Conservation (phyloP, 257 asterid species). For the Nicotiana benthamiana region DNA sequence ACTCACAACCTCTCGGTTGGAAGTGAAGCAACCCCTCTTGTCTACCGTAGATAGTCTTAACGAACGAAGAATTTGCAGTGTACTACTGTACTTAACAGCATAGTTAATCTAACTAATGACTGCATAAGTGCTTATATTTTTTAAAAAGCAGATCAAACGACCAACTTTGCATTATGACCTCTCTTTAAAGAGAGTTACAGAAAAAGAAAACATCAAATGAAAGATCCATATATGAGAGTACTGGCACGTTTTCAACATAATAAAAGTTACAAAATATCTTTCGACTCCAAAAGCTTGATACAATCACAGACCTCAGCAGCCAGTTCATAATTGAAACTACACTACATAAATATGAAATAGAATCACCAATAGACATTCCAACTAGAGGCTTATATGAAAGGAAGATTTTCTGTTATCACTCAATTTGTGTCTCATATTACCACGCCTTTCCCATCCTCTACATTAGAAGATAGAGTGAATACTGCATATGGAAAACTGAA, state of each 20-base stretch:
- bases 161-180: background rate
- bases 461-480: constrained; percentile 2
- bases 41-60: background rate
- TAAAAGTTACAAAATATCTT: background rate
- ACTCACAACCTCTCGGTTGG: too few relatives aligned
- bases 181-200: background rate
- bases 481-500: background rate
- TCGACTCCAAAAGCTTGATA: background rate
- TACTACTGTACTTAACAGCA: too few relatives aligned
- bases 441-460: background rate
- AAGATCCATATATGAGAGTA: background rate
- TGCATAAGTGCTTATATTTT: background rate
- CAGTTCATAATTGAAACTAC: background rate
- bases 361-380: background rate
- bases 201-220: background rate
- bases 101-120: too few relatives aligned
- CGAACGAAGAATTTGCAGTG: background rate
- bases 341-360: background rate
- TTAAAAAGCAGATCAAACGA: background rate
- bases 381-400: background rate
- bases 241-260: background rate
- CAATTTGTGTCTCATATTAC: background rate
- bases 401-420: background rate
- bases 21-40: too few relatives aligned
- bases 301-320: background rate